A percentile compares a stretch with the other conserved stretches of the same genome.
These are phyloP conservation scores for Trichosporon sp. DNA, from an alignment of 1,284 basidiomycete genomes.

Conservation along the genomic window DNA sequence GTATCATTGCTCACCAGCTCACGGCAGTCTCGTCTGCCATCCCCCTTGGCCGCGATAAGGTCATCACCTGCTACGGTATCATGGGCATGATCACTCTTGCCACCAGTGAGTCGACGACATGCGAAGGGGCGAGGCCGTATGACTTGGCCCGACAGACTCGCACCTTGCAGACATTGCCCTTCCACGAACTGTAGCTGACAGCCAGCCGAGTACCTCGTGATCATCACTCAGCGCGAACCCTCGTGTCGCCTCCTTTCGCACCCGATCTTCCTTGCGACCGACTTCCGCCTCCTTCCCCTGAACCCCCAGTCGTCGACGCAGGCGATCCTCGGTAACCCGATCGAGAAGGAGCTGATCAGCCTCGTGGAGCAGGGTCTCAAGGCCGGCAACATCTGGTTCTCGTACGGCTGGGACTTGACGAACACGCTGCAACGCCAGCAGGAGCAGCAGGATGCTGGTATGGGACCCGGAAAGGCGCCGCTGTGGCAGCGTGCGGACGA, in stretches of 20 bases:
- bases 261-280: conserved; percentile 84
- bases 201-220: conserved; percentile 87
- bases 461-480: conserved; percentile 59
- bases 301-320: conserved; percentile 66
- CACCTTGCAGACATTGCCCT: background rate
- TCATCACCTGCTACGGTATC: conserved; percentile 71
- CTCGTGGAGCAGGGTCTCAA: conserved; percentile 84
- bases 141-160: background rate
- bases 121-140: background rate
- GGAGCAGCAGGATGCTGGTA: conserved; percentile 67
- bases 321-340: conserved; percentile 67
- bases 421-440: conserved; percentile 83
- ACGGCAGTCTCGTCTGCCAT: conserved; percentile 45
- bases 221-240: conserved; percentile 81
- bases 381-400: conserved; percentile 81
- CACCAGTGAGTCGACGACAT: conserved; percentile 64
- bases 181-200: background rate
- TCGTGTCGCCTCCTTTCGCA: conserved; percentile 79
- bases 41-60: conserved; percentile 57
- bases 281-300: conserved; percentile 89
- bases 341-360: conserved; percentile 83
- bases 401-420: conserved; percentile 89
- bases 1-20: background rate
- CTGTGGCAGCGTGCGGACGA: conserved; percentile 72
- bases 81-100: conserved; percentile 81